Evolutionary conservation across 257 asterid genomes (phyloP), one percentile per base, ranked within the genome.

Genomic region (Scutellaria barbata): DNA sequence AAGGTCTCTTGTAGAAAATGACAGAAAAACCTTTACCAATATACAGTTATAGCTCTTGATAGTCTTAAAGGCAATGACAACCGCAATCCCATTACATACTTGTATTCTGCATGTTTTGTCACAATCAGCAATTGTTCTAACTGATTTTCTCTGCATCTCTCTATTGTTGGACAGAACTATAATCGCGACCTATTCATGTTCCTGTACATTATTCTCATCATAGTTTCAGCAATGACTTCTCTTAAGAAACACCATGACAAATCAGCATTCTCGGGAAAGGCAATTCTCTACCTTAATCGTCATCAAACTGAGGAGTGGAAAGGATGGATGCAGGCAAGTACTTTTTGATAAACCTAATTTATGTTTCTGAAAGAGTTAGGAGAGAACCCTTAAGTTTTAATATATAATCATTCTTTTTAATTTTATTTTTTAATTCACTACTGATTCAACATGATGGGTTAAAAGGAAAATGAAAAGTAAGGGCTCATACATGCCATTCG

Each of bases 231-330:
- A 61, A 82, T 89, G 96, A 88, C 98, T 79, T 94, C 99, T 85
- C 90, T 91, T 50, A 94, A 94, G 87, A 94, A 84, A 81, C 99
- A 94, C 80, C 78, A 84, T 50, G 99, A 94, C 76, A 91, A 88
- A 81, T 91, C 99, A 67, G 78, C 96, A 68, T 91, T 87, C 80
- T 88, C 97, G 73, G 99, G 98, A 76, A 94, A 94, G 77, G 60
- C 96, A 10, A 77, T 86, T 69, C 91, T 94, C 65, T 94, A 94
- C 84, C 96, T 94, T 40, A 94, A 94, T 76, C 96, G 99, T 71
- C 96, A 91, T 85, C 99, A 94, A 86, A 94, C 99, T 55, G 99
- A 94, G 84, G 99, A 94, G 83, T 94, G 99, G 98, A 94, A 89
- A 83, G 99, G 99, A 81, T 94, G 96, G 96, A 94, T 94, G 99